Evolutionary conservation across 768 basidiomycete species (phyloP), one percentile per base, ranked within the genome.

Genomic region (Kwoniella sp.): DNA sequence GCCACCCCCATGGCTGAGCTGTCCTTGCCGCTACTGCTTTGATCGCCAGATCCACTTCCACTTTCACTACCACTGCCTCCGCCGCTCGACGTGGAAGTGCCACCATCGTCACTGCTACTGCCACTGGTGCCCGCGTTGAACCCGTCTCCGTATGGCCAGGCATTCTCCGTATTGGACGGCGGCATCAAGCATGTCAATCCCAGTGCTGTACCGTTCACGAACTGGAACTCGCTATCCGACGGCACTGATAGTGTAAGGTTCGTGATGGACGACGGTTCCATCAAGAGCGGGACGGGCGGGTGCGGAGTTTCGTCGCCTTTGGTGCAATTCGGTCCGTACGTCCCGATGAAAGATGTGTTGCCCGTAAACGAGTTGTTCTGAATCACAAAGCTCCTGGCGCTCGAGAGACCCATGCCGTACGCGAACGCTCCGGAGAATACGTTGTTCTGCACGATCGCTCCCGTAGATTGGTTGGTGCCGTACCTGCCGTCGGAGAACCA

Each of bases 181-280:
- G 66, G 72, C 15, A 66, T 28, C 41, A 76, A 72, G 34, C 77
- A 78, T 5, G 69, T 76, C 12, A 78, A 54, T 17, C 77, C 77
- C 2, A 63, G 29, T 2, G 70, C 74, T 1, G 66, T 71, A 2
- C 75, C 77, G 38, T 71, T 73, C 9, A 61, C 26, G 55, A 72
- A 72, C 0, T 61, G 34, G 52, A 29, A 68, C n/a, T 22, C n/a
- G 9, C 52, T 48, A 28, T 61, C 50, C 17, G 50, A 25, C 17
- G 70, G 65, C n/a, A 69, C 37, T 23, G 58, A 26, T n/a, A 78
- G 34, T 22, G 63, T 72, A n/a, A 76, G n/a, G 61, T 78, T 73
- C 28, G 61, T 55, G 2, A 61, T 55, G 15, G 56, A 57, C 11
- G 48, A 37, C 7, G 55, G 53, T 26, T 78, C 77, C 12, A 68